Evolutionary conservation across 768 basidiomycete species (phyloP), one percentile per base, ranked within the genome.

Genomic region (Amanita exitialis): DNA sequence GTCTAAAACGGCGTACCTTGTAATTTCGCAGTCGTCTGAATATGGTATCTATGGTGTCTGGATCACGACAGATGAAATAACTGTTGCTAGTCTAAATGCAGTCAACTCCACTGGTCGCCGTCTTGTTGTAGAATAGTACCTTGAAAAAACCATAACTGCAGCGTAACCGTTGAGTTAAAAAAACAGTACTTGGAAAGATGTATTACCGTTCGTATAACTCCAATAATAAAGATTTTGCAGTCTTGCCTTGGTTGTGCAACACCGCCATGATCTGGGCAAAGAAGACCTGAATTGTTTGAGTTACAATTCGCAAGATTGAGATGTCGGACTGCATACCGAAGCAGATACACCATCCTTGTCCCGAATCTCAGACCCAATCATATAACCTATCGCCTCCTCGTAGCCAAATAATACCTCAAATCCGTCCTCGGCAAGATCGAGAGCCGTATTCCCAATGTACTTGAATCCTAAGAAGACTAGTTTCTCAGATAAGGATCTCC

Each of bases 341-440:
- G 90, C 89, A 45, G 86, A 77, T 47, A 94, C 79, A 2, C 91
- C 91, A 61, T 94, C 91, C 62, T 94, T 94, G 62, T 94, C 91
- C 32, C 86, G 74, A 56, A 93, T 78, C 23, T 80, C 70, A 12
- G 77, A 69, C 23, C 88, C 87, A 63, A 90, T 82, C 89, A 92
- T 92, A 61, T 79, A 94, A 3, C 91, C 91, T 49, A 94, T 92
- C 1, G 92, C 91, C 66, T 94, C 91, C 61, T 94, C 91, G 59
- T 94, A 94, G 8, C 83, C 89, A 59, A 93, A 92, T 0, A 77
- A 79, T 8, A 85, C 82, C 37, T 83, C 76, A 58, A 77, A 88
- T 1, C 89, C 90, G 35, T 80, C 66, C 38, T 67, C 61, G 12
- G 76, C 81, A 13, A 92, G 74, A 45, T 72, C 67, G 32, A 90